A percentile compares a stretch with the other conserved stretches of the same genome.
Conservation (phyloP, 495 filamentous ascomycete species). For the Penicillium dipodomyicola region DNA sequence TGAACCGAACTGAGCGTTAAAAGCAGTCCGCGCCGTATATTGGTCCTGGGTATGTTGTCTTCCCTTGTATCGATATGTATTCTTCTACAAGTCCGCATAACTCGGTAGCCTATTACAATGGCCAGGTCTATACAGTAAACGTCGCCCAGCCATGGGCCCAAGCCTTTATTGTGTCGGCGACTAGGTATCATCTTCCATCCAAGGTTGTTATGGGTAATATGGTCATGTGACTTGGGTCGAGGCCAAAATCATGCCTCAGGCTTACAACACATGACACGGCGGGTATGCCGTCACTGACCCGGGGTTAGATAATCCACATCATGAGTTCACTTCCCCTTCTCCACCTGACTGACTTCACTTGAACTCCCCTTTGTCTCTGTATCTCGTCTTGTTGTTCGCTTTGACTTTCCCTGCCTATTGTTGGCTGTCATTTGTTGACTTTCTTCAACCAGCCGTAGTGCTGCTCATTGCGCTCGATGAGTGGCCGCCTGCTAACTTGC, state of each 20-base stretch:
- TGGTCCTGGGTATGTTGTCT: too few relatives aligned
- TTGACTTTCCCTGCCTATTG: conserved; percentile 11
- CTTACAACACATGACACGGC: conserved; percentile 10
- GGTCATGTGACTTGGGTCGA: conserved; percentile 2
- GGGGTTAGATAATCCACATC: conserved; percentile 25
- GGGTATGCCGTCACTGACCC: conserved; percentile 20
- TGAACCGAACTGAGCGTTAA: too few relatives aligned
- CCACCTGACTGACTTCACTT: conserved; percentile 17
- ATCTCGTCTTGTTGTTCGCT: conserved; percentile 11
- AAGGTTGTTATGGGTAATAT: too few relatives aligned
- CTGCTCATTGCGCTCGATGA: conserved; percentile 41
- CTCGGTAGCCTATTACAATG: too few relatives aligned
- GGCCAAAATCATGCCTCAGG: conserved; percentile 13
- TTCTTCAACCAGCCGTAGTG: conserved; percentile 22
- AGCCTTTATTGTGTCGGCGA: too few relatives aligned
- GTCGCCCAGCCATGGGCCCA: too few relatives aligned
- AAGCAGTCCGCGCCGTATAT: too few relatives aligned
- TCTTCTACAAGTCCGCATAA: too few relatives aligned
- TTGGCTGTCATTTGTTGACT: conserved; percentile 12
- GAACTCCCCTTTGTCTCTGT: conserved; percentile 15
- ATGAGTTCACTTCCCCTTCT: conserved; percentile 22
- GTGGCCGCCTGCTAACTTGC: conserved; percentile 28
- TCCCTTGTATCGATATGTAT: too few relatives aligned
- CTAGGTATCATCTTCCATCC: too few relatives aligned
- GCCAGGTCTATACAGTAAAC: too few relatives aligned